A percentile compares a stretch with the other conserved stretches of the same genome.
These are phyloP conservation scores for Globisporangium carolinianum DNA, from an alignment of 352 stramenopile species.

Conservation along the genomic window DNA sequence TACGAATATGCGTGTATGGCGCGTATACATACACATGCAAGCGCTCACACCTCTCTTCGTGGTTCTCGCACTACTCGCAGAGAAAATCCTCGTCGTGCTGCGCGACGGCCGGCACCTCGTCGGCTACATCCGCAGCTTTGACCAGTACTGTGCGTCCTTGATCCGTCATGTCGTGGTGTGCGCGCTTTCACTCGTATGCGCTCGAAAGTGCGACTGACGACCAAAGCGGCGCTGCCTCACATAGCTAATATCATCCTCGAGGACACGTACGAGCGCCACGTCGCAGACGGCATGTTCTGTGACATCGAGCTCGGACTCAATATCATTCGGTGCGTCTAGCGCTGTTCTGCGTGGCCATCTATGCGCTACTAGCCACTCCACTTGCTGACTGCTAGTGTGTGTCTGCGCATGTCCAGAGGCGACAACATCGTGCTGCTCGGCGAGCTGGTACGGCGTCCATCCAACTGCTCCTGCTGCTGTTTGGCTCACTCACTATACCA, in stretches of 20 bases:
- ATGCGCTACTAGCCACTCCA: too few species aligned
- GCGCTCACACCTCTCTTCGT: background rate
- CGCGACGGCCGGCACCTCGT: constrained; percentile 94
- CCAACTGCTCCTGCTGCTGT: background rate
- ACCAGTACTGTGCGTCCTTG: constrained; percentile 74
- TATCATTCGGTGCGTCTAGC: constrained; percentile 81
- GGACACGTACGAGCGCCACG: constrained; percentile 90
- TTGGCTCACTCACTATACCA: background rate
- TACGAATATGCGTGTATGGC: constrained; percentile 5
- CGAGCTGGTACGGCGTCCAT: constrained; percentile 46
- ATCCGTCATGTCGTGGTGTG: background rate
- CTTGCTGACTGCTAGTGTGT: background rate
- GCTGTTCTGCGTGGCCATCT: background rate
- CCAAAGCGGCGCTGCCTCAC: too few species aligned
- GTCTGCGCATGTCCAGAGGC: constrained; percentile 26
- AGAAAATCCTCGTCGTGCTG: constrained; percentile 90
- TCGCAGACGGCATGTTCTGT: constrained; percentile 86
- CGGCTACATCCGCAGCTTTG: constrained; percentile 84
- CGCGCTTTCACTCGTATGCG: too few species aligned
- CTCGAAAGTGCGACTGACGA: too few species aligned
- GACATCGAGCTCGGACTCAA: constrained; percentile 96
- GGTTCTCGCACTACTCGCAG: constrained; percentile 15
- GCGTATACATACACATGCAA: background rate
- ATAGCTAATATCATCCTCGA: constrained; percentile 95
- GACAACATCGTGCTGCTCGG: constrained; percentile 86